phyloP scores from a whole-genome alignment of 2,329 filamentous ascomycete species.

The Claviceps capensis region DNA sequence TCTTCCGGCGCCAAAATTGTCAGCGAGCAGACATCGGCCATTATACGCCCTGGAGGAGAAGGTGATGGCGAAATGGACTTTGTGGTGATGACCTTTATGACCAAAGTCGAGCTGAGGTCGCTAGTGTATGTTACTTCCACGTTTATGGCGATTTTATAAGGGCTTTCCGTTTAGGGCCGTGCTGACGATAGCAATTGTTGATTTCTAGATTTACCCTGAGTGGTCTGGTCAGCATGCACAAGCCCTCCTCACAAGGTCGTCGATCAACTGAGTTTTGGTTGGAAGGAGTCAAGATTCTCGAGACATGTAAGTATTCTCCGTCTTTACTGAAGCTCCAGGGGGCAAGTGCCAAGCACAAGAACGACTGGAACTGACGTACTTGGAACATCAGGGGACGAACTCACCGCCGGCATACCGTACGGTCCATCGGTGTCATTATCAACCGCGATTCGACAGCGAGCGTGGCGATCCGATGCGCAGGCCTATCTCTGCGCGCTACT shows the following conservation, averaged over 20 bases:
- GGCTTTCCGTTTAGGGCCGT: conserved; percentile 7
- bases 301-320: conserved; percentile 28
- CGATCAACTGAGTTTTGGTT: conserved; percentile 26
- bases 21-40: conserved; percentile 41
- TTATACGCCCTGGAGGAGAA: conserved; percentile 33
- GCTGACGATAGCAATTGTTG: not conserved
- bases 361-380: not conserved
- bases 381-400: conserved; percentile 18
- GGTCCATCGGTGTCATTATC: conserved; percentile 37
- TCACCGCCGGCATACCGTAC: conserved; percentile 22
- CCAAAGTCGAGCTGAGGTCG: conserved; percentile 42
- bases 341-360: not conserved
- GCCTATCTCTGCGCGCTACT: conserved; percentile 60
- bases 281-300: conserved; percentile 30
- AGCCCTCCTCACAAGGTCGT: conserved; percentile 18
- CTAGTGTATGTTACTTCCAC: conserved; percentile 31
- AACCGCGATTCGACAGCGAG: conserved; percentile 41
- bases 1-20: conserved; percentile 33
- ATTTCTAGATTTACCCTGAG: conserved; percentile 37
- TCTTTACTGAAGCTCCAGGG: too few relatives aligned
- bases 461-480: conserved; percentile 52
- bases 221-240: conserved; percentile 33
- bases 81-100: conserved; percentile 46
- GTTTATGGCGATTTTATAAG: not conserved
- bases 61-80: conserved; percentile 35